Evolutionary conservation across 306 rosid genomes (phyloP), one percentile per base, ranked within the genome.

Genomic region (Acmispon strigosus): DNA sequence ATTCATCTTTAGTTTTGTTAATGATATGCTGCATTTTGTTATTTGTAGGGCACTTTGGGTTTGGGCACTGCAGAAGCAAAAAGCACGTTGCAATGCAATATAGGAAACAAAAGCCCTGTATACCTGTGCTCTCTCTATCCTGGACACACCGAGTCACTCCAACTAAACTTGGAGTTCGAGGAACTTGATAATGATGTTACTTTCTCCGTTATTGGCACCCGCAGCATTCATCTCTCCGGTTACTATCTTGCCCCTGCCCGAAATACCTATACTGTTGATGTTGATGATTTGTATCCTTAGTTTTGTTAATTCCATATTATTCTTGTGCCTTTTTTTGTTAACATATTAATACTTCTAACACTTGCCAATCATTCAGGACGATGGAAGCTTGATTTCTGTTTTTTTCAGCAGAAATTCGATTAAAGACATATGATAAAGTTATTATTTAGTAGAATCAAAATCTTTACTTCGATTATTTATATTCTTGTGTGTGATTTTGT

Each of bases 71-170:
- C 89, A 7, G 70, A 83, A 0, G 32, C 75, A 3, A 90, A 82
- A 74, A 88, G 98, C 59, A 81, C 81, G 12, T 88, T 93, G 73
- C 98, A 93, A 77, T 93, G 98, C 76, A 93, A 93, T 68, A 87
- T 90, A 1, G 98, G 98, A 57, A 81, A 80, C 72, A 84, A 60
- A 44, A 90, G 92, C 52, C 98, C 98, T 54, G 88, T 93, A 14
- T 89, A 81, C 75, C 74, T 94, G 0, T 93, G 98, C 70, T 82
- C 89, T 44, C 84, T 88, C 82, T 84, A 82, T 81, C 96, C 97
- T 4, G 85, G 76, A 59, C 86, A n/a, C 76, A 48, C 68, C 0
- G 98, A 93, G 78, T 90, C 94, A 3, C 66, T 88, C 86, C 98
- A 88, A 36, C 75, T 93, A 7, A 86, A 88, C 70, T 69, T 93